Evolutionary conservation across 495 filamentous ascomycete genomes (phyloP).

Genomic region (Penicillium pulvis): DNA sequence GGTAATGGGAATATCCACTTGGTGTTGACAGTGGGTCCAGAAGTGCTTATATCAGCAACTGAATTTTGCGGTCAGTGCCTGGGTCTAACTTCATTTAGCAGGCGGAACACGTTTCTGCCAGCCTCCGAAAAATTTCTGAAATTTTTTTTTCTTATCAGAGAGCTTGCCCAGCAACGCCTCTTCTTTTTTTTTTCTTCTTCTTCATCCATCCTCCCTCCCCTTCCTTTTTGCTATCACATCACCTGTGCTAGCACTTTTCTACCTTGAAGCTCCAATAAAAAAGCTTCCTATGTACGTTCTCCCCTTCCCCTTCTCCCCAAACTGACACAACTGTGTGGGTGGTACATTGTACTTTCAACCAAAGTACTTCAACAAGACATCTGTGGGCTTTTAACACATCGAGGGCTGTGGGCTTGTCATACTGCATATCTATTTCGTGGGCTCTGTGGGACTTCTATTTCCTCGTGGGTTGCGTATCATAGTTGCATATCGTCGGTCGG

Average conservation of each 20-base stretch:
- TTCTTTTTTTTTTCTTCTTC: constrained; percentile 30
- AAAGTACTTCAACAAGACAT: constrained; percentile 49
- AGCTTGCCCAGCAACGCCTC: constrained; percentile 23
- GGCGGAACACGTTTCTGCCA: constrained; percentile 38
- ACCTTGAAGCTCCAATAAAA: constrained; percentile 12
- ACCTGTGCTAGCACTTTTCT: constrained; percentile 20
- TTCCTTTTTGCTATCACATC: constrained; percentile 22
- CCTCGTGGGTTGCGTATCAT: constrained; percentile 48
- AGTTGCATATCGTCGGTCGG: constrained; percentile 48
- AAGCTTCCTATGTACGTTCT: constrained; percentile 19
- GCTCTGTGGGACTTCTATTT: constrained; percentile 41
- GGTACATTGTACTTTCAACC: constrained; percentile 31
- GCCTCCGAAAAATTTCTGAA: constrained; percentile 39
- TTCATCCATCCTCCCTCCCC: constrained; percentile 19
- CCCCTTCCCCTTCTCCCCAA: constrained; percentile 23
- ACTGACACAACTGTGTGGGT: constrained; percentile 43
- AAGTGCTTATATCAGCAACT: neutral
- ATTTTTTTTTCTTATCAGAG: constrained; percentile 41
- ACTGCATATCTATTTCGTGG: constrained; percentile 46
- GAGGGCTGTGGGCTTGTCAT: constrained; percentile 54
- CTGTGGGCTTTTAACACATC: constrained; percentile 49
- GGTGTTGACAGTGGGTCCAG: neutral
- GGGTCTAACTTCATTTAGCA: constrained; percentile 10
- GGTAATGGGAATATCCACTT: neutral
- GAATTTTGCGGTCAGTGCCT: constrained; percentile 1